phyloP scores from a whole-genome alignment of 192 early-diverging fungal genomes.

The Mortierella hygrophila region DNA sequence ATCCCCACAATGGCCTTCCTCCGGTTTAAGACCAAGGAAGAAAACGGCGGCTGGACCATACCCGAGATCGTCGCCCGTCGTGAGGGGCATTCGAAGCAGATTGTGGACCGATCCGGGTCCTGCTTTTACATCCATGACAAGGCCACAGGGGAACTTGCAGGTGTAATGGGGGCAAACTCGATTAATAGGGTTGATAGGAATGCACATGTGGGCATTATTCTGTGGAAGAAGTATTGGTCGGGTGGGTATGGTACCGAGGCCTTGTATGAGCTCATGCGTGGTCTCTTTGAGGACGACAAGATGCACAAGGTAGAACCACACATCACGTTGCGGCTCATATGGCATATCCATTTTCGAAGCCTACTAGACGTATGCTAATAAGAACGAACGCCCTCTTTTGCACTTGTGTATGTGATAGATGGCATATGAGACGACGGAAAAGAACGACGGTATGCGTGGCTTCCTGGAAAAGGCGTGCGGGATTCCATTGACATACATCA shows the following conservation, averaged over 20 bases:
- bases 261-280: constrained; percentile 43
- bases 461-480: constrained; percentile 45
- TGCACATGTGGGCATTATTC: constrained; percentile 45
- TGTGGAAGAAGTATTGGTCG: constrained; percentile 45
- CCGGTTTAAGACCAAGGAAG: constrained; percentile 39
- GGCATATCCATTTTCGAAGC: no score
- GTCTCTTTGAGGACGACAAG: constrained; percentile 48
- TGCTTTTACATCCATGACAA: constrained; percentile 48
- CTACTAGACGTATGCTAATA: neutral
- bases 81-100: constrained; percentile 21
- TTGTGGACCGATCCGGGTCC: constrained; percentile 14
- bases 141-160: constrained; percentile 31
- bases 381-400: neutral
- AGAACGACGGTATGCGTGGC: constrained; percentile 40
- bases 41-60: constrained; percentile 38
- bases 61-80: constrained; percentile 33
- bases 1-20: constrained; percentile 34
- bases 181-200: constrained; percentile 30
- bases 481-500: constrained; percentile 21
- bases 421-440: constrained; percentile 43
- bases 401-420: constrained; percentile 11
- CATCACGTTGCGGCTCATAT: neutral
- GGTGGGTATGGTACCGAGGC: constrained; percentile 53
- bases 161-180: constrained; percentile 33
- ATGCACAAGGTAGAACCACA: constrained; percentile 46